Conservation (phyloP, 2,329 filamentous ascomycete species). For the Ceratocystis variospora region DNA sequence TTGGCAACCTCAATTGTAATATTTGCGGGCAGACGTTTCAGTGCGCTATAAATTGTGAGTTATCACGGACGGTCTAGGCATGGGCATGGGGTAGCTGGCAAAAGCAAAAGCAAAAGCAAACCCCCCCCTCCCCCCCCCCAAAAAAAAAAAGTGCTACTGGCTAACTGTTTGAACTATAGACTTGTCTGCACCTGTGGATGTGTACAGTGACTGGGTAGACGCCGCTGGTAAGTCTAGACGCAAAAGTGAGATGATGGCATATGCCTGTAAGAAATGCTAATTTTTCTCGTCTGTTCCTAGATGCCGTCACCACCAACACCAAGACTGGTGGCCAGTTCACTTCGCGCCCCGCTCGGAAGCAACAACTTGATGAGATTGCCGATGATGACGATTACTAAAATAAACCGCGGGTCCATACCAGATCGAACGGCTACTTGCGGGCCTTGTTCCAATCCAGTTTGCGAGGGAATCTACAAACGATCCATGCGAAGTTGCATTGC, state of each 20-base stretch:
- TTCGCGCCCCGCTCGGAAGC: slow-evolving; percentile 13
- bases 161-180: slow-evolving; percentile 37
- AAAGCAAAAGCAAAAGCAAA: background rate
- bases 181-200: slow-evolving; percentile 80
- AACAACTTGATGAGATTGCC: slow-evolving; percentile 15
- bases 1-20: slow-evolving; percentile 78
- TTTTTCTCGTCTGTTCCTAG: background rate
- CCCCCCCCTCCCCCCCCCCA: too few species aligned
- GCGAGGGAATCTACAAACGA: background rate
- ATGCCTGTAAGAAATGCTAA: background rate
- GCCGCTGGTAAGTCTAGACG: slow-evolving; percentile 43
- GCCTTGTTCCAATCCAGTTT: background rate
- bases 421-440: background rate
- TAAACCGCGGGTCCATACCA: background rate
- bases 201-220: slow-evolving; percentile 97
- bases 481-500: background rate
- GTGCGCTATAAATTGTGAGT: slow-evolving; percentile 77
- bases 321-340: slow-evolving; percentile 16
- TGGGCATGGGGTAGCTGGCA: background rate
- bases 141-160: background rate
- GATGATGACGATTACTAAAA: slow-evolving; percentile 15
- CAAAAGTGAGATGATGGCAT: background rate
- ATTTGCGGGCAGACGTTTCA: slow-evolving; percentile 91
- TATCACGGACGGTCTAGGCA: background rate
- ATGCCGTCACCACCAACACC: slow-evolving; percentile 14